Conservation (phyloP, 805 yeast species). For the Saturnispora serradocipensis region DNA sequence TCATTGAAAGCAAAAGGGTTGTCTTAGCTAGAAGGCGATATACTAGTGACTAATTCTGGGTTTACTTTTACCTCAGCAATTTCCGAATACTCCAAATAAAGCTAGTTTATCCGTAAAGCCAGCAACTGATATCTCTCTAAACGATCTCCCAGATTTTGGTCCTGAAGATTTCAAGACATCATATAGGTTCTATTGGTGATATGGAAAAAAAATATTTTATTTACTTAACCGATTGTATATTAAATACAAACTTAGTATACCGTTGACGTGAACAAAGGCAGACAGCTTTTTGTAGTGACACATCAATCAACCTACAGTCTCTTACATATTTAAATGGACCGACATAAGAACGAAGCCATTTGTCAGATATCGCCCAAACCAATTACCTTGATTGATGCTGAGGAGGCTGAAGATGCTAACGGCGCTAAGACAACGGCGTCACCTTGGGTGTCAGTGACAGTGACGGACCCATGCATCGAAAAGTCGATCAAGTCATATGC, state of each 20-base stretch:
- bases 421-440: conserved; percentile 5
- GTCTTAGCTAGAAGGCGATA: too few relatives aligned
- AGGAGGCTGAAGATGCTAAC: conserved; percentile 21
- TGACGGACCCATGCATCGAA: conserved; percentile 27
- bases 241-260: neutral
- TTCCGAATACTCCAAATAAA: too few relatives aligned
- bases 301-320: neutral
- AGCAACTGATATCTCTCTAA: too few relatives aligned
- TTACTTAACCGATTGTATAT: neutral
- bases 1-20: too few relatives aligned
- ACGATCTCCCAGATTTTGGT: too few relatives aligned
- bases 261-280: neutral
- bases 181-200: neutral
- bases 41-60: too few relatives aligned
- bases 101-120: too few relatives aligned
- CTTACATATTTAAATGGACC: neutral
- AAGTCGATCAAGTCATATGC: conserved; percentile 22
- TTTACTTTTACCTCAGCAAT: too few relatives aligned
- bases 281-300: neutral
- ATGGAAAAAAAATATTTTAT: too few relatives aligned
- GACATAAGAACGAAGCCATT: neutral
- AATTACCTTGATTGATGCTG: conserved; percentile 29
- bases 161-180: neutral
- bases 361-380: conserved; percentile 20
- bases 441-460: conserved; percentile 9